Conservation (phyloP, 208 protist genomes). For the Porcisia hertigi region DNA sequence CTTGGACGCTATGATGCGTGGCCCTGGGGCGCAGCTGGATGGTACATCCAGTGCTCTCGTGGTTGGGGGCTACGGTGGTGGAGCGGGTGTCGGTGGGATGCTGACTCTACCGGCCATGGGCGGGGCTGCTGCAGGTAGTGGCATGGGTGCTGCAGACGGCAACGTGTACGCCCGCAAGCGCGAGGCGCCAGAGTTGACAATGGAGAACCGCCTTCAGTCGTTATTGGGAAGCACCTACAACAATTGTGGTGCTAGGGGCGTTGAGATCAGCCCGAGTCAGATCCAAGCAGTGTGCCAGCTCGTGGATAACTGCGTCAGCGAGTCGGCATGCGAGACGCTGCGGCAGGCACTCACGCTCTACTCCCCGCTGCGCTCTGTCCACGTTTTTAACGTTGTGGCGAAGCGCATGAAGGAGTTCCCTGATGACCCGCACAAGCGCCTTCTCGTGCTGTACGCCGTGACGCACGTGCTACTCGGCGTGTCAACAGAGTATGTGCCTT, state of each 20-base stretch:
- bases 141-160: slow-evolving; percentile 13
- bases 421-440: slow-evolving; percentile 83
- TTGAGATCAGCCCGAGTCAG: slow-evolving; percentile 66
- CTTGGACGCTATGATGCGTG: slow-evolving; percentile 53
- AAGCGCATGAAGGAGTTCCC: slow-evolving; percentile 82
- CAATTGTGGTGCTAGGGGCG: slow-evolving; percentile 55
- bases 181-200: slow-evolving; percentile 54
- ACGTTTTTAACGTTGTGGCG: slow-evolving; percentile 79
- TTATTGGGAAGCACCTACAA: slow-evolving; percentile 76
- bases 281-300: slow-evolving; percentile 71
- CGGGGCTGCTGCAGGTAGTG: slow-evolving; percentile 26
- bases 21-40: slow-evolving; percentile 27
- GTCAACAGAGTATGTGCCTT: slow-evolving; percentile 44
- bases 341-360: slow-evolving; percentile 65
- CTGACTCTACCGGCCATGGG: slow-evolving; percentile 67
- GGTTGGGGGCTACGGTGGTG: slow-evolving; percentile 28
- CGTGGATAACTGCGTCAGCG: slow-evolving; percentile 73
- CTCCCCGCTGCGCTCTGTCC: slow-evolving; percentile 60
- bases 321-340: slow-evolving; percentile 50
- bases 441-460: slow-evolving; percentile 74
- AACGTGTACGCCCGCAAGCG: slow-evolving; percentile 58
- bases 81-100: slow-evolving; percentile 20
- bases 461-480: slow-evolving; percentile 73
- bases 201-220: slow-evolving; percentile 74
- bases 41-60: slow-evolving; percentile 41